Conservation (phyloP, 495 filamentous ascomycete genomes). For the Xylaria grammica region DNA sequence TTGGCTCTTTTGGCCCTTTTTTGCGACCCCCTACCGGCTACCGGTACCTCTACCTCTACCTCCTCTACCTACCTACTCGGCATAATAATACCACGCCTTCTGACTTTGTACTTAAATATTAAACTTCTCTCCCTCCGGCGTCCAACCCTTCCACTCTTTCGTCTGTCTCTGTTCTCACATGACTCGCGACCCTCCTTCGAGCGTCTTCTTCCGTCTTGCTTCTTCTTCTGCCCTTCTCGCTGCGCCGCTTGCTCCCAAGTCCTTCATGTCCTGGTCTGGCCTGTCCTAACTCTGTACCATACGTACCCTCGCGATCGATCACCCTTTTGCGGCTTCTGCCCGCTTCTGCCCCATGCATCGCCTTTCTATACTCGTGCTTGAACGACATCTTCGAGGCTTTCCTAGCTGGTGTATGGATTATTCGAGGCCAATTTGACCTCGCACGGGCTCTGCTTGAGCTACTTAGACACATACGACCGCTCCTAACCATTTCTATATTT, state of each 20-base stretch:
- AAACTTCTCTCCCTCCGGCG: neutral
- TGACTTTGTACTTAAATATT: constrained; percentile 19
- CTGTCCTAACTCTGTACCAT: neutral
- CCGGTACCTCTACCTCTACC: too few species aligned
- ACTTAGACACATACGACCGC: neutral
- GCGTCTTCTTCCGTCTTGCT: neutral
- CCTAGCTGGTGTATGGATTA: constrained; percentile 6
- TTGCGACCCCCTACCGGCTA: too few species aligned
- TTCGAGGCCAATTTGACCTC: constrained; percentile 6
- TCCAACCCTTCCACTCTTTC: constrained; percentile 4
- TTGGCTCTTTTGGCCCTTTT: too few species aligned
- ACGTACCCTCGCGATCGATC: neutral
- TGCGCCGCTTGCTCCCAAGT: constrained; percentile 1
- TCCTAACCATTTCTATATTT: neutral
- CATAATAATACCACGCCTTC: constrained; percentile 19
- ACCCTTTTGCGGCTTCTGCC: constrained; percentile 6
- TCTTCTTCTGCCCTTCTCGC: neutral
- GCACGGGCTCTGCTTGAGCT: constrained; percentile 9
- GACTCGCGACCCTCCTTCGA: neutral
- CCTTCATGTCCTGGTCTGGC: constrained; percentile 5
- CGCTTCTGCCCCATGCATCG: constrained; percentile 25
- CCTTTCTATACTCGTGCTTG: constrained; percentile 7
- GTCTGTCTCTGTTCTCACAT: neutral
- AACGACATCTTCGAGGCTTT: constrained; percentile 20
- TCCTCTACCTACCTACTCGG: constrained; percentile 1